Conservation (phyloP, 768 basidiomycete genomes). For the Hygrophoropsis aurantiaca region DNA sequence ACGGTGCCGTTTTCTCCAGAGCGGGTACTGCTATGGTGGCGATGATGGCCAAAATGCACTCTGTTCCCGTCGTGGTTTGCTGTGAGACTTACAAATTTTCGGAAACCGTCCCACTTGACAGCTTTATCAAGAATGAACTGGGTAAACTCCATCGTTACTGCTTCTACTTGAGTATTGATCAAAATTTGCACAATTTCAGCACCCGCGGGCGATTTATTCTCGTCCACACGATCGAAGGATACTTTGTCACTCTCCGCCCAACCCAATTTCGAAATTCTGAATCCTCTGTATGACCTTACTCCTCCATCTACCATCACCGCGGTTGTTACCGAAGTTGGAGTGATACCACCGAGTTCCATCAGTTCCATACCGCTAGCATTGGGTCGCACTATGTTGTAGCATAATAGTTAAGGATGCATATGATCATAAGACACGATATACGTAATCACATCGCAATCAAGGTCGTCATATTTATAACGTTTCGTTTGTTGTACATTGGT, state of each 20-base stretch:
- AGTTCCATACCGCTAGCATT: constrained; percentile 79
- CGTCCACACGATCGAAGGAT: constrained; percentile 11
- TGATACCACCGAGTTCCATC: constrained; percentile 92
- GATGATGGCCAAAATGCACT: constrained; percentile 90
- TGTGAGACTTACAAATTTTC: constrained; percentile 99
- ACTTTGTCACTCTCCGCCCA: constrained; percentile 27
- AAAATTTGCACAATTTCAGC: constrained; percentile 18
- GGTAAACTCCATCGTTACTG: constrained; percentile 46
- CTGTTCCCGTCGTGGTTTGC: constrained; percentile 92
- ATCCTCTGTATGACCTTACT: constrained; percentile 92
- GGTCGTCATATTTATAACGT: background rate
- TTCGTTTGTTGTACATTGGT: background rate
- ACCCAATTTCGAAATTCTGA: constrained; percentile 72
- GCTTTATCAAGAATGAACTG: constrained; percentile 94
- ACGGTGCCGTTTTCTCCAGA: constrained; percentile 90
- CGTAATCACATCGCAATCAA: background rate
- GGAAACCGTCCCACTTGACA: constrained; percentile 88
- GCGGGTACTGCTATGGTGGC: constrained; percentile 95
- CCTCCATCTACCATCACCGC: constrained; percentile 91
- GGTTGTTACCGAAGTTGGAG: constrained; percentile 94
- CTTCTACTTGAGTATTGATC: background rate
- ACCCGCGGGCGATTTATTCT: constrained; percentile 23
- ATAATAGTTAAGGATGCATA: constrained; percentile 1
- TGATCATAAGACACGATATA: background rate
- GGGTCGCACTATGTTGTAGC: constrained; percentile 7